phyloP scores from a whole-genome alignment of 768 basidiomycete species.

The Paxillus involutus region DNA sequence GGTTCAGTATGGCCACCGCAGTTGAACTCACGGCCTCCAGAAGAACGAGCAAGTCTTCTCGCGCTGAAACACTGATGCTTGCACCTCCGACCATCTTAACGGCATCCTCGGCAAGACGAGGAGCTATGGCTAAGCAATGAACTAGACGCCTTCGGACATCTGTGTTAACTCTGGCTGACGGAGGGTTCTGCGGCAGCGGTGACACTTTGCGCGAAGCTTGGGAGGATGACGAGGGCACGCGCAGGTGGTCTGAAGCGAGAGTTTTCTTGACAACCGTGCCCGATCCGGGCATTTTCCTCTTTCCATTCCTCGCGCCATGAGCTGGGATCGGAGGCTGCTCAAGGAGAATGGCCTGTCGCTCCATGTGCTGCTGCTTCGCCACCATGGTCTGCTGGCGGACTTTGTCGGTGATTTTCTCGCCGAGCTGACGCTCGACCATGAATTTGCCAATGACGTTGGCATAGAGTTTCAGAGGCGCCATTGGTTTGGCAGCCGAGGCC shows the following conservation, averaged over 20 bases:
- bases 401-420: slow-evolving; percentile 39
- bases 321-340: slow-evolving; percentile 35
- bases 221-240: slow-evolving; percentile 29
- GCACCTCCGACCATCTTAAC: slow-evolving; percentile 46
- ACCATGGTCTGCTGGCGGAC: slow-evolving; percentile 46
- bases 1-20: background rate
- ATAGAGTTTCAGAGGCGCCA: slow-evolving; percentile 67
- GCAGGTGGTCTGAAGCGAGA: slow-evolving; percentile 29
- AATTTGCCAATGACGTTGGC: slow-evolving; percentile 77
- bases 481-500: slow-evolving; percentile 55
- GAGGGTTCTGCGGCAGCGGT: slow-evolving; percentile 23
- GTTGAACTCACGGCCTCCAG: slow-evolving; percentile 48
- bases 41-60: slow-evolving; percentile 45
- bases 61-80: slow-evolving; percentile 32
- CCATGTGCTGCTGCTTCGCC: slow-evolving; percentile 50
- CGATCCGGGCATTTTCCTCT: slow-evolving; percentile 37
- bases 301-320: slow-evolving; percentile 38
- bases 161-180: slow-evolving; percentile 14
- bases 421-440: slow-evolving; percentile 62
- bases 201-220: slow-evolving; percentile 29
- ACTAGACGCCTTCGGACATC: slow-evolving; percentile 45
- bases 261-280: slow-evolving; percentile 26
- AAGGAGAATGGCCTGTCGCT: slow-evolving; percentile 44
- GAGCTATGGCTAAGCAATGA: slow-evolving; percentile 48
- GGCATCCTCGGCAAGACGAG: slow-evolving; percentile 40